Base-by-base conservation (phyloP, 768 basidiomycete species). In the Cystofilobasidium macerans region DNA sequence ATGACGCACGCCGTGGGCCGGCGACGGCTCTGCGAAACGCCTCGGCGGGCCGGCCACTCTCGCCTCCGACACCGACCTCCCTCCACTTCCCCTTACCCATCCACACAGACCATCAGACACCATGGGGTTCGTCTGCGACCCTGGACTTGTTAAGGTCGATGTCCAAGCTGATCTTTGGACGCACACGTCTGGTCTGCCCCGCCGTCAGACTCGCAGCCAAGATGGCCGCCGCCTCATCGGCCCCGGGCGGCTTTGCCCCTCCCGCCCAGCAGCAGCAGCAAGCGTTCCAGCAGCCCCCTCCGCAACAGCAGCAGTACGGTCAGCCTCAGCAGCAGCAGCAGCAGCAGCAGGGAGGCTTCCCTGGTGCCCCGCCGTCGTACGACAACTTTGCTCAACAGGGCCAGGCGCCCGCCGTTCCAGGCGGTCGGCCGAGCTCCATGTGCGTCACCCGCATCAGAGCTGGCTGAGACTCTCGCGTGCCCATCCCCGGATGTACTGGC, bases 361-460 rank as follows among this genome's bases (percentile, higher is more conserved):
- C 51, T 4, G 9, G 13, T 9, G 28, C 51, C 4, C 51, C 51
- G 2, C 51, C 51, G 2, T 54, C 51, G 28, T 54, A 54, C 51
- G 28, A 28, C 51, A 13, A 6, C 8, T 54, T 30, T 30, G 51
- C 51, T 8, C 51, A 54, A 20, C 45, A 47, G n/a, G n/a, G n/a
- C 38, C 45, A 48, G 51, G 51, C 63, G 20, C 61, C 65, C 45
- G 28, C 33, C 0, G 57, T 57, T 1, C 64, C 64, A 28, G 26
- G 43, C 3, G 45, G 64, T 13, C 64, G 57, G 36, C 64, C 64
- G 40, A 45, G 57, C 26, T 65, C 64, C 12, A 45, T 38, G 62
- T 63, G 62, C 28, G 62, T 62, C 1, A 7, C 8, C 18, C 30
- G 22, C 26, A 6, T 18, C 40, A 11, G n/a, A 26, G 2, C n/a